These are phyloP conservation scores for Solanum bukasovii DNA, from an alignment of 257 asterid genomes.

Conservation along the genomic window DNA sequence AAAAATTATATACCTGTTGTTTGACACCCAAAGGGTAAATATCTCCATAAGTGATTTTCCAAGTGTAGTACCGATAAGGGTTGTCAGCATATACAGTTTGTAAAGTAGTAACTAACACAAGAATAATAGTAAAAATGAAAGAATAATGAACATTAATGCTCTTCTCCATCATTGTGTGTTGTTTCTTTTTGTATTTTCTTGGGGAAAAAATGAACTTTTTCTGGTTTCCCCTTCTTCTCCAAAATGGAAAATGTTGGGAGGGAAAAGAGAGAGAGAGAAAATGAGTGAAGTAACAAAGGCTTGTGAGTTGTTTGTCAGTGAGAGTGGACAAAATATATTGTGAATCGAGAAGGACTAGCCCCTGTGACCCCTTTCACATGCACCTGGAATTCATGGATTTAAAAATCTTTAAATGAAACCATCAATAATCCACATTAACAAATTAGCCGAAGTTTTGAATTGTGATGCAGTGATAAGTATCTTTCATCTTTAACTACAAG, in stretches of 20 bases:
- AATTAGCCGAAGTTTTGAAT: not conserved
- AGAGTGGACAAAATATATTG: conserved; percentile 5
- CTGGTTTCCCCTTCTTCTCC: not conserved
- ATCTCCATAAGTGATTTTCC: conserved; percentile 77
- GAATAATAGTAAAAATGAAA: conserved; percentile 10
- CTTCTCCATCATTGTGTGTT: conserved; percentile 25
- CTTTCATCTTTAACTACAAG: not conserved
- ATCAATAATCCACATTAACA: not conserved
- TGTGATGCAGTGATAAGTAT: fast-evolving
- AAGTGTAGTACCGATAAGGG: conserved; percentile 75
- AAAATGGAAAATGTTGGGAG: not conserved
- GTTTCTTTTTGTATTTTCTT: not conserved
- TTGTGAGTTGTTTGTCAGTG: conserved; percentile 17
- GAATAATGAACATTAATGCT: conserved; percentile 11
- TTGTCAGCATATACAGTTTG: conserved; percentile 47
- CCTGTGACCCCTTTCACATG: conserved; percentile 2
- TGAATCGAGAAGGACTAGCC: not conserved
- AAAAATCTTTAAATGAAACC: not conserved
- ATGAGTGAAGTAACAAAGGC: not conserved
- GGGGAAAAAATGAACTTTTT: not conserved
- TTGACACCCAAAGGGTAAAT: conserved; percentile 77
- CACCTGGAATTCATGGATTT: not conserved
- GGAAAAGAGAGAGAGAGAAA: not conserved
- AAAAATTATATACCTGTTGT: conserved; percentile 56
- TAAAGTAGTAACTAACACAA: conserved; percentile 16